These are phyloP conservation scores for Exsudoporus frostii DNA, from an alignment of 768 basidiomycete species.

Conservation along the genomic window DNA sequence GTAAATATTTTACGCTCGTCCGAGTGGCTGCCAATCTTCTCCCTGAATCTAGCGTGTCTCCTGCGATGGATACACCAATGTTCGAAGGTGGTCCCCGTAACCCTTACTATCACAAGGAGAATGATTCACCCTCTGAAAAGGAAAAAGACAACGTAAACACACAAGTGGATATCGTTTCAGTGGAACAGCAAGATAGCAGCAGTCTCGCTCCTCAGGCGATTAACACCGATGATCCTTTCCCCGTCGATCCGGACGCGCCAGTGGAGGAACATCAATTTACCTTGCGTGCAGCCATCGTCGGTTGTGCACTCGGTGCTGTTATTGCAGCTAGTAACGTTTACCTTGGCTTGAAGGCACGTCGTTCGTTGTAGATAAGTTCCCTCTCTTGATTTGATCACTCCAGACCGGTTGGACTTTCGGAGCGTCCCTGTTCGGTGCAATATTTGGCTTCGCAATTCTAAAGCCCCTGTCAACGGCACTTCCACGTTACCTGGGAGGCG, in stretches of 20 bases:
- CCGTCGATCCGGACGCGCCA: not conserved
- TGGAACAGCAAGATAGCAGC: constrained; percentile 3
- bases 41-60: not conserved
- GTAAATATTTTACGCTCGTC: not conserved
- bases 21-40: not conserved
- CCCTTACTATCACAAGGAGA: not conserved
- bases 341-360: constrained; percentile 1
- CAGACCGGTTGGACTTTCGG: constrained; percentile 2
- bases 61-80: not conserved
- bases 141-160: not conserved
- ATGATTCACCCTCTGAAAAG: constrained; percentile 2
- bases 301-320: not conserved
- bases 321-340: not conserved
- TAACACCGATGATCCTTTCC: constrained; percentile 1
- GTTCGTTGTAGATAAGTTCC: no score
- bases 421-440: not conserved
- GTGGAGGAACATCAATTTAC: constrained; percentile 2
- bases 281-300: not conserved
- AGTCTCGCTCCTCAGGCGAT: not conserved
- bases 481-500: not conserved
- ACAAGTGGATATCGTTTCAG: not conserved
- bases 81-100: not conserved
- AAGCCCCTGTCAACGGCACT: not conserved
- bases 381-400: no score
- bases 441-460: not conserved